A percentile compares a stretch with the other conserved stretches of the same genome.
phyloP scores from a whole-genome alignment of 768 basidiomycete species.

The Leccinum aurantiacum region DNA sequence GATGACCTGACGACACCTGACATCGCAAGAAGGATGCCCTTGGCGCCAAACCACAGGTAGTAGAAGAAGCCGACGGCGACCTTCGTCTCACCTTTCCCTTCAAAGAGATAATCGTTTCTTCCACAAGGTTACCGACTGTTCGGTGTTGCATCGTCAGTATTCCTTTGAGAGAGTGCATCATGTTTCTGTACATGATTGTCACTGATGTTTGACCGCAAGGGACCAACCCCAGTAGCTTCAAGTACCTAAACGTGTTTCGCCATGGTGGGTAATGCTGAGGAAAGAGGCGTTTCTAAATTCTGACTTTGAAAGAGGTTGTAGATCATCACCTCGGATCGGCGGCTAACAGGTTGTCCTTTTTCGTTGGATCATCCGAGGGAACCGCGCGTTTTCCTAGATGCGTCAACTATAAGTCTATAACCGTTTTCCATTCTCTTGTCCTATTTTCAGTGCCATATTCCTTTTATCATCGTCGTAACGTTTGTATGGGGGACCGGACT shows the following conservation, averaged over 20 bases:
- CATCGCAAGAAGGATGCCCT: not conserved
- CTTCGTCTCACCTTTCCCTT: not conserved
- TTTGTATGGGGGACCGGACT: no score
- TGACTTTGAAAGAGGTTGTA: no score
- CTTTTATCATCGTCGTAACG: not conserved
- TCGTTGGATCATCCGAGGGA: not conserved
- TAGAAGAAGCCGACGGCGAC: no score
- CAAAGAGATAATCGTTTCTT: not conserved
- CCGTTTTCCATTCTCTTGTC: not conserved
- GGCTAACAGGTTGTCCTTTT: not conserved
- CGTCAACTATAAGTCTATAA: not conserved
- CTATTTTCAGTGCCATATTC: not conserved
- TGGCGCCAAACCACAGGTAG: no score
- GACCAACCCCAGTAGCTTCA: not conserved
- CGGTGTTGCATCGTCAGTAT: not conserved
- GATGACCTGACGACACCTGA: not conserved
- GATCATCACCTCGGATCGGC: no score
- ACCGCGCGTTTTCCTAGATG: not conserved
- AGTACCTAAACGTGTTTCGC: not conserved
- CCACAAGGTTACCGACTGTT: not conserved
- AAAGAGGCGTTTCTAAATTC: not conserved
- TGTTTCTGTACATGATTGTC: not conserved
- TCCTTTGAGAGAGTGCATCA: not conserved
- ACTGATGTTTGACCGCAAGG: not conserved
- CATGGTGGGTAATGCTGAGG: not conserved